Conservation (phyloP, 2,329 filamentous ascomycete genomes). For the Aspergillus latus region DNA sequence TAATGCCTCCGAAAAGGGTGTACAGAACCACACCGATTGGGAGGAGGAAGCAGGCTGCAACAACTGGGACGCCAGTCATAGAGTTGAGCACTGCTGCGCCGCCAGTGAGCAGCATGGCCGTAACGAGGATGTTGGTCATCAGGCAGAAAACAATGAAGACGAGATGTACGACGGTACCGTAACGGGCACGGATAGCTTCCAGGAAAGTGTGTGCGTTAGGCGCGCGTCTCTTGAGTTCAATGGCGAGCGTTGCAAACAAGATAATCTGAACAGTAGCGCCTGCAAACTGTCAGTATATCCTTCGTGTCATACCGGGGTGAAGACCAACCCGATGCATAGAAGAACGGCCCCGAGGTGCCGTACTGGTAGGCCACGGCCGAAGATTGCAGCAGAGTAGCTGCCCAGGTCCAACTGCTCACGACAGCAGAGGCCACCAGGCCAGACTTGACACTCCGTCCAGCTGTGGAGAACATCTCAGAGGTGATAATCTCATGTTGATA, state of each 20-base stretch:
- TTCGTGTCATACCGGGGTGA: constrained; percentile 20
- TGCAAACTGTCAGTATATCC: constrained; percentile 26
- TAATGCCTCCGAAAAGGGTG: constrained; percentile 73
- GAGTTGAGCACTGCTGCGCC: constrained; percentile 72
- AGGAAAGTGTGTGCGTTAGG: constrained; percentile 85
- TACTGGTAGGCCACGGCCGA: constrained; percentile 82
- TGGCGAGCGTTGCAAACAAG: constrained; percentile 85
- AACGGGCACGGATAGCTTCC: constrained; percentile 78
- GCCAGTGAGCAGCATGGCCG: constrained; percentile 83
- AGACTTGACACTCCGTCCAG: constrained; percentile 83
- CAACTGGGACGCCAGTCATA: constrained; percentile 71
- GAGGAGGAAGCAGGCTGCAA: constrained; percentile 79
- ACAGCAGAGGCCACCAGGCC: constrained; percentile 85
- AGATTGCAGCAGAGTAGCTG: constrained; percentile 76
- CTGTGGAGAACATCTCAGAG: constrained; percentile 89
- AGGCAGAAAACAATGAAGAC: constrained; percentile 81
- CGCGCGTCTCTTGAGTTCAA: constrained; percentile 81
- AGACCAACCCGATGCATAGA: constrained; percentile 61
- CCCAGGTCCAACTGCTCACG: constrained; percentile 94
- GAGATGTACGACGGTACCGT: constrained; percentile 69
- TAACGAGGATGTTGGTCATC: constrained; percentile 83
- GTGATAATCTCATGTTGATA: constrained; percentile 77
- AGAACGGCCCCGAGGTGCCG: constrained; percentile 66
- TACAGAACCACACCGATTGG: constrained; percentile 80
- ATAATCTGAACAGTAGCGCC: constrained; percentile 84